A percentile compares a stretch with the other conserved stretches of the same genome.
Evolutionary conservation across 164 flowering plant genomes (phyloP).

Genomic region (Chloranthus sessilifolius): DNA sequence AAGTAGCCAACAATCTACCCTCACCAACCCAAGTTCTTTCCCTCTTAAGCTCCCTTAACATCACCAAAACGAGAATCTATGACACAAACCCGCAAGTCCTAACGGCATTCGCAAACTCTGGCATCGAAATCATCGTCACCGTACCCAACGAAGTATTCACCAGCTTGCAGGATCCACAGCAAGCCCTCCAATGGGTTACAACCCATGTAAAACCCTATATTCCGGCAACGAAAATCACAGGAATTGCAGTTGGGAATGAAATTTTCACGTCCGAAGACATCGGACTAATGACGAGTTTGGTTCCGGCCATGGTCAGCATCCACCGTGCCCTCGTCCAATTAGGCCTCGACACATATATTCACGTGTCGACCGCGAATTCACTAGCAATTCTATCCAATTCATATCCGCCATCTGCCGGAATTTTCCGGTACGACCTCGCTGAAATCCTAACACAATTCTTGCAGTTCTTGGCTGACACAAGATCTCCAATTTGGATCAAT

Average conservation of each 20-base stretch:
- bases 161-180: slow-evolving; percentile 43
- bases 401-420: slow-evolving; percentile 84
- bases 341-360: slow-evolving; percentile 50
- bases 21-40: slow-evolving; percentile 57
- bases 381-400: slow-evolving; percentile 58
- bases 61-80: slow-evolving; percentile 73
- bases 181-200: slow-evolving; percentile 76
- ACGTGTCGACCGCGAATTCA: slow-evolving; percentile 66
- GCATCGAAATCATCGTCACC: slow-evolving; percentile 67
- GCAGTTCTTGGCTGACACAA: slow-evolving; percentile 49
- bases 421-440: slow-evolving; percentile 40
- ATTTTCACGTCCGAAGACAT: slow-evolving; percentile 52
- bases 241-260: slow-evolving; percentile 87
- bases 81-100: slow-evolving; percentile 85
- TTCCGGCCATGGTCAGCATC: slow-evolving; percentile 63
- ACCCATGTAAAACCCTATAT: slow-evolving; percentile 66
- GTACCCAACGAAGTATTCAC: slow-evolving; percentile 56
- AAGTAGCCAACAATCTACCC: slow-evolving; percentile 75
- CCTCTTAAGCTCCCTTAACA: slow-evolving; percentile 44
- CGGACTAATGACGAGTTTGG: slow-evolving; percentile 34
- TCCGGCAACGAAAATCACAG: slow-evolving; percentile 76
- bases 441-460: slow-evolving; percentile 46
- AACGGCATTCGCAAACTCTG: slow-evolving; percentile 69
- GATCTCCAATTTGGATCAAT: slow-evolving; percentile 88
- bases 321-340: slow-evolving; percentile 52